These are phyloP conservation scores for Anthracocystis setariae DNA, from an alignment of 1,284 basidiomycete genomes.

Conservation along the genomic window DNA sequence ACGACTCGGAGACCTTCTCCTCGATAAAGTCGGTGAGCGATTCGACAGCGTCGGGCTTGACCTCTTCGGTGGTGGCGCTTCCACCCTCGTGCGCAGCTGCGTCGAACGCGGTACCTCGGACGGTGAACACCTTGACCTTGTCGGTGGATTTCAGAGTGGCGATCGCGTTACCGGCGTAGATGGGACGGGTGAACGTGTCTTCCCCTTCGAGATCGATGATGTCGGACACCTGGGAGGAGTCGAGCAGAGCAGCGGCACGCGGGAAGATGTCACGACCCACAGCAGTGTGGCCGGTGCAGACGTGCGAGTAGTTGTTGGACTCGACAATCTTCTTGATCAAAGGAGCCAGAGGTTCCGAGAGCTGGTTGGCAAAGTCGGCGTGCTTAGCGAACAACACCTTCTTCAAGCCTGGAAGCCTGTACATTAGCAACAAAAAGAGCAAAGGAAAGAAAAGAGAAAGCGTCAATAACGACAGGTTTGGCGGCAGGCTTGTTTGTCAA, in stretches of 20 bases:
- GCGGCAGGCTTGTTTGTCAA: not conserved
- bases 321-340: conserved; percentile 71
- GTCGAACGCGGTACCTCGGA: conserved; percentile 92
- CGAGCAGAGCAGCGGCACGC: conserved; percentile 84
- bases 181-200: conserved; percentile 87
- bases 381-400: conserved; percentile 69
- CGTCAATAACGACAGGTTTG: not conserved
- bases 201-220: conserved; percentile 85
- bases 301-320: conserved; percentile 77
- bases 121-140: conserved; percentile 91
- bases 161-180: conserved; percentile 98
- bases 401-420: conserved; percentile 71
- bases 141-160: conserved; percentile 86
- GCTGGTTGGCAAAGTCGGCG: conserved; percentile 69
- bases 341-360: conserved; percentile 70
- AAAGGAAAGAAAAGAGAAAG: not conserved
- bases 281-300: conserved; percentile 83
- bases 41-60: conserved; percentile 77
- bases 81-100: conserved; percentile 72
- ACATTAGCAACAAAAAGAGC: not conserved
- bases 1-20: conserved; percentile 87
- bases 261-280: conserved; percentile 82
- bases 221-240: conserved; percentile 80
- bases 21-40: conserved; percentile 76
- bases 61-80: conserved; percentile 73